phyloP scores from a whole-genome alignment of 2,329 filamentous ascomycete species.

The Apiospora koreana region DNA sequence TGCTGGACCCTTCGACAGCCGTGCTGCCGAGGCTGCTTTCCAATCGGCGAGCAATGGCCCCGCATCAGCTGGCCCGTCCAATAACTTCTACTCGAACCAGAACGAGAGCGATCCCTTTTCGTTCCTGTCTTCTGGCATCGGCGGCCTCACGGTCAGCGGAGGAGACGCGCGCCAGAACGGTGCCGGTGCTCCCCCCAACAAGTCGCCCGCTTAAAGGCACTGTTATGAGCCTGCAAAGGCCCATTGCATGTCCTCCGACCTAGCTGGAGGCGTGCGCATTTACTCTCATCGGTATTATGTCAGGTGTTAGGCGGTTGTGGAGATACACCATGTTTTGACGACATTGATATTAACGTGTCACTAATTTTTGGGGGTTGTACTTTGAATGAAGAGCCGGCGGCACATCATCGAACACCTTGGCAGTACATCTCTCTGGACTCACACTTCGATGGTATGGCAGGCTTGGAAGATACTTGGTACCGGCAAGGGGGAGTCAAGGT shows the following conservation, averaged over 20 bases:
- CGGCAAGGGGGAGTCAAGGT: conserved; percentile 33
- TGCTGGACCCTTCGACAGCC: conserved; percentile 87
- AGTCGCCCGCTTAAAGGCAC: conserved; percentile 56
- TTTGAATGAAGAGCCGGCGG: conserved; percentile 41
- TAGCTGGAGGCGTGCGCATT: conserved; percentile 6
- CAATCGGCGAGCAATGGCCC: conserved; percentile 82
- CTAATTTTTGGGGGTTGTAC: conserved; percentile 34
- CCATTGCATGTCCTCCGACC: conserved; percentile 16
- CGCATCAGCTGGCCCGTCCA: conserved; percentile 73
- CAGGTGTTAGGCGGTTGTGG: conserved; percentile 4
- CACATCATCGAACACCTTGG: conserved; percentile 45
- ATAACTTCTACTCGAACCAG: conserved; percentile 70
- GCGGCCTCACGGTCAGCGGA: conserved; percentile 70
- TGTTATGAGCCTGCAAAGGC: conserved; percentile 13
- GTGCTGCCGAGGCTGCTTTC: conserved; percentile 92
- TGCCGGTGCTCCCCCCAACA: conserved; percentile 55
- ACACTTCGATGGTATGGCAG: conserved; percentile 41
- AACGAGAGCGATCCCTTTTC: conserved; percentile 75
- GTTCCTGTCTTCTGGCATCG: conserved; percentile 75
- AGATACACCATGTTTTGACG: conserved; percentile 15
- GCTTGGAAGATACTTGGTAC: conserved; percentile 46
- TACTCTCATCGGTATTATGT: conserved; percentile 1
- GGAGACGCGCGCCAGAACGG: conserved; percentile 65
- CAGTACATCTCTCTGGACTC: conserved; percentile 45
- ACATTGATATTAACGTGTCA: conserved; percentile 19